A percentile compares a stretch with the other conserved stretches of the same genome.
phyloP scores from a whole-genome alignment of 176 grass and related monocot species.

The Dendrocalamus sinicus region DNA sequence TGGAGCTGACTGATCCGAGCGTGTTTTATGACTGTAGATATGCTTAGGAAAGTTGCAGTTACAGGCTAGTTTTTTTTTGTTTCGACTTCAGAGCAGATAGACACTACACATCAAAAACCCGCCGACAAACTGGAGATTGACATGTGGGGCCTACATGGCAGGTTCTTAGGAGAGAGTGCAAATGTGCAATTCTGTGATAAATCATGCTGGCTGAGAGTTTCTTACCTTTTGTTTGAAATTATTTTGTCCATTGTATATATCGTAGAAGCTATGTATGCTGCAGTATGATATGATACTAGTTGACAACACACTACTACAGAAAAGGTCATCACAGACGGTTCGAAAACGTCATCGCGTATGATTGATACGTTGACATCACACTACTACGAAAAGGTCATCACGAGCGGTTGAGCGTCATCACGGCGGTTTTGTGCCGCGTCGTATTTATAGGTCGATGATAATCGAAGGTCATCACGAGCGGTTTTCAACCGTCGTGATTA shows the following conservation, averaged over 20 bases:
- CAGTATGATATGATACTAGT: neutral
- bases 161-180: neutral
- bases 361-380: too few relatives aligned
- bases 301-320: too few relatives aligned
- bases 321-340: too few relatives aligned
- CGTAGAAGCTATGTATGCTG: neutral
- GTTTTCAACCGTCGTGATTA: too few relatives aligned
- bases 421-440: too few relatives aligned
- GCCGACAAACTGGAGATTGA: neutral
- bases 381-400: too few relatives aligned
- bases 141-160: neutral
- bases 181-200: neutral
- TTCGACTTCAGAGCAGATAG: neutral
- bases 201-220: neutral
- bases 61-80: neutral
- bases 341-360: too few relatives aligned
- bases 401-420: too few relatives aligned
- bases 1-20: constrained; percentile 52
- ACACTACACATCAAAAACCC: neutral
- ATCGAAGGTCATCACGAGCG: too few relatives aligned
- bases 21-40: constrained; percentile 41
- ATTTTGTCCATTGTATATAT: neutral
- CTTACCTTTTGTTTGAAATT: too few relatives aligned
- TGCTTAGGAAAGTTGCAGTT: neutral
- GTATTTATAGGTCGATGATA: too few relatives aligned